Conservation (phyloP, 2,329 filamentous ascomycete genomes). For the Colletotrichum australisinense region DNA sequence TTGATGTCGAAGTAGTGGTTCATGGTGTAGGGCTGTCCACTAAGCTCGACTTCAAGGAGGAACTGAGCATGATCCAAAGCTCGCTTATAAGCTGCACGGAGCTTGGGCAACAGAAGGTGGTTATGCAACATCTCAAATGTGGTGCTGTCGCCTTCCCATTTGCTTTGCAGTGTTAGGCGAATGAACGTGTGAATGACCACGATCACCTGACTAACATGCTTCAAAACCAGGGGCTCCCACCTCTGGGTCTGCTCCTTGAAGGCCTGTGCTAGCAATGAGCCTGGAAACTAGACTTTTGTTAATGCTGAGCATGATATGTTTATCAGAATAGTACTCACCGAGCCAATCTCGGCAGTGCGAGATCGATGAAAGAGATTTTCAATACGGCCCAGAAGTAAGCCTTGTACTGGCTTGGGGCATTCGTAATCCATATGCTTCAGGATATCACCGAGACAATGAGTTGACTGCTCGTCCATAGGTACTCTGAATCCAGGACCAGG, state of each 20-base stretch:
- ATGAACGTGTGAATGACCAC: conserved; percentile 65
- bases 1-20: conserved; percentile 64
- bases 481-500: conserved; percentile 4
- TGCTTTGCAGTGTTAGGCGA: conserved; percentile 48
- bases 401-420: conserved; percentile 27
- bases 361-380: conserved; percentile 49
- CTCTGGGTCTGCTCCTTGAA: conserved; percentile 67
- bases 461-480: conserved; percentile 4
- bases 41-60: conserved; percentile 63
- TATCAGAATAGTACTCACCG: conserved; percentile 42
- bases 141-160: conserved; percentile 54
- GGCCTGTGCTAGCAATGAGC: conserved; percentile 52
- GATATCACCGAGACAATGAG: conserved; percentile 43
- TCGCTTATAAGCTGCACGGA: conserved; percentile 56
- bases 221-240: conserved; percentile 60
- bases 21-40: conserved; percentile 57
- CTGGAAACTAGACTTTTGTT: conserved; percentile 45
- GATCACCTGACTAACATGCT: conserved; percentile 64
- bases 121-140: conserved; percentile 56
- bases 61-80: conserved; percentile 62
- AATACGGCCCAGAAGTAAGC: conserved; percentile 48
- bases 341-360: conserved; percentile 67
- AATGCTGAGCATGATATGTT: neutral
- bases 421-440: conserved; percentile 40
- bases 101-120: conserved; percentile 55